Evolutionary conservation across 2,329 filamentous ascomycete genomes (phyloP).

Genomic region (Aspergillus fumigatus): DNA sequence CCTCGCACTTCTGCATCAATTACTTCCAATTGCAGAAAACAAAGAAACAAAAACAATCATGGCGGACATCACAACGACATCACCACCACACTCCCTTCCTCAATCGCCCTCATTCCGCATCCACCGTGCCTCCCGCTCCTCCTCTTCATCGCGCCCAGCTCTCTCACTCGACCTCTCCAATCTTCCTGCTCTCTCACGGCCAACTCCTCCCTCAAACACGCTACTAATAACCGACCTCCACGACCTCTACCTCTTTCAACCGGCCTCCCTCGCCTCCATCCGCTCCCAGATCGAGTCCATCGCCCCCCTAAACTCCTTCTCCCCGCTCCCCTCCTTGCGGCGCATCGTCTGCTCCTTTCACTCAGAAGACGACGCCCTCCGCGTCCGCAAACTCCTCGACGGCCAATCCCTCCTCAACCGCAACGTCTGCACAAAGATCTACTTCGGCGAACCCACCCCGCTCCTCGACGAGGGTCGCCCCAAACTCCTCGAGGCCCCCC

Average conservation of each 20-base stretch:
- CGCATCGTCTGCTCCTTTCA: constrained; percentile 49
- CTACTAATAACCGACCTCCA: constrained; percentile 48
- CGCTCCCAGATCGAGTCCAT: constrained; percentile 39
- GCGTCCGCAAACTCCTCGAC: constrained; percentile 42
- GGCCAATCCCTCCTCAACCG: constrained; percentile 30
- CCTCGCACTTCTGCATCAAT: background rate
- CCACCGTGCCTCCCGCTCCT: constrained; percentile 20
- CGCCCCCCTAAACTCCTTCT: constrained; percentile 47
- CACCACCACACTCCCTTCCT: constrained; percentile 20
- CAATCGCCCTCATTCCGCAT: constrained; percentile 22
- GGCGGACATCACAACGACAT: constrained; percentile 12
- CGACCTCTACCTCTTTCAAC: constrained; percentile 45
- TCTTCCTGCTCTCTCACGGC: constrained; percentile 42
- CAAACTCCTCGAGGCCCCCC: constrained; percentile 52
- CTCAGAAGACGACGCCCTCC: constrained; percentile 38
- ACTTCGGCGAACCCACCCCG: constrained; percentile 52
- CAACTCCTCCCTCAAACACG: constrained; percentile 47
- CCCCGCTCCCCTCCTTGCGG: constrained; percentile 47
- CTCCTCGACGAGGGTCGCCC: constrained; percentile 34
- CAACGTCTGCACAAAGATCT: constrained; percentile 39
- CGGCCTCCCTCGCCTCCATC: constrained; percentile 39
- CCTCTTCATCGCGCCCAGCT: constrained; percentile 29
- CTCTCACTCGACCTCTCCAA: constrained; percentile 45
- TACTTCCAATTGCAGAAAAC: constrained; percentile 4
- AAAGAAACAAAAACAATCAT: background rate